Percentiles rank a stretch among this genome's conserved stretches.
These are phyloP conservation scores for Cercospora berteroae DNA, from an alignment of 2,329 filamentous ascomycete species.

Conservation along the genomic window DNA sequence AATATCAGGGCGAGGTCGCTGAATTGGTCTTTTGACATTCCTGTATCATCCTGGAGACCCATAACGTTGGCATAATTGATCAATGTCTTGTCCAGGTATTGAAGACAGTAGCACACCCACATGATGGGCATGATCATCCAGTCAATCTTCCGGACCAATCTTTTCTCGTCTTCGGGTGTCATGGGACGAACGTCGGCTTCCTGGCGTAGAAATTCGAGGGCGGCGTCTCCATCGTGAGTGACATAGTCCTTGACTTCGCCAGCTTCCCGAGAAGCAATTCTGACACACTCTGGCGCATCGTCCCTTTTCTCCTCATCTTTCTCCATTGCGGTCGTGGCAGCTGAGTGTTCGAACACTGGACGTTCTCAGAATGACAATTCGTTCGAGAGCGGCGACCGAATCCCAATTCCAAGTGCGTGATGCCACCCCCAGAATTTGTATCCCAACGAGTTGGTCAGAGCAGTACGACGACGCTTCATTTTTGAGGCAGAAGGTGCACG, in stretches of 20 bases:
- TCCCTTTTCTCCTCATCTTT: constrained; percentile 27
- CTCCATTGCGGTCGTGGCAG: constrained; percentile 8
- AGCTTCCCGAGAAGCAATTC: background rate
- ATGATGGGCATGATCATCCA: constrained; percentile 44
- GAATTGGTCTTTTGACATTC: constrained; percentile 39
- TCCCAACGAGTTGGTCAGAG: background rate
- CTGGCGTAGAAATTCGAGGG: constrained; percentile 34
- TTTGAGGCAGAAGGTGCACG: background rate
- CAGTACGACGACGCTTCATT: background rate
- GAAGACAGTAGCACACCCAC: constrained; percentile 39
- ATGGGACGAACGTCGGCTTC: constrained; percentile 31
- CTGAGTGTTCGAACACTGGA: background rate
- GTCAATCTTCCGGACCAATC: constrained; percentile 40
- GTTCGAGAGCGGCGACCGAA: background rate
- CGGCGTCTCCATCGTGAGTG: constrained; percentile 32
- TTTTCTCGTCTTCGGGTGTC: constrained; percentile 30
- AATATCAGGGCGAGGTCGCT: constrained; percentile 38
- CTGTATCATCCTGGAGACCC: constrained; percentile 41
- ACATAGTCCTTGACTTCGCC: constrained; percentile 32
- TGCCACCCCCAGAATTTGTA: background rate
- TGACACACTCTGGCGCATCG: constrained; percentile 4
- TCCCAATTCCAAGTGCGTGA: background rate
- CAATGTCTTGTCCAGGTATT: constrained; percentile 44
- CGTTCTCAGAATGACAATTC: background rate
- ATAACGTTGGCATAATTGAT: constrained; percentile 46